A percentile compares a stretch with the other conserved stretches of the same genome.
These are phyloP conservation scores for Aristolochia fimbriata DNA, from an alignment of 164 flowering plant genomes.

Conservation along the genomic window DNA sequence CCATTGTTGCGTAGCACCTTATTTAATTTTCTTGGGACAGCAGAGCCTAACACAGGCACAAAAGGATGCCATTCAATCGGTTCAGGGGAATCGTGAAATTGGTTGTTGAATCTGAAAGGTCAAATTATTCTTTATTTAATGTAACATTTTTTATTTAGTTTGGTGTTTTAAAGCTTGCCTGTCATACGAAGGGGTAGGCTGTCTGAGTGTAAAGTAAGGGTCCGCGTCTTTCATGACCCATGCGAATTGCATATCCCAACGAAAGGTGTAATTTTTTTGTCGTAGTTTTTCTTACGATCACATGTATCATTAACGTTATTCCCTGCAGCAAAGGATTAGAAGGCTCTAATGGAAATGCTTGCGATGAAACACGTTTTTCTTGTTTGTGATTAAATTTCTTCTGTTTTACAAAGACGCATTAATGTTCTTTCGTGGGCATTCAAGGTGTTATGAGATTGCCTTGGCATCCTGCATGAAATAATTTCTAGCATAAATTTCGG, in stretches of 20 bases:
- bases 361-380: too few relatives aligned
- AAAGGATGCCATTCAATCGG: conserved; percentile 25
- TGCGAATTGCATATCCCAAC: not conserved
- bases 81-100: conserved; percentile 8
- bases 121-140: not conserved
- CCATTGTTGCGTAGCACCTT: not conserved
- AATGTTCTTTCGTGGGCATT: too few relatives aligned
- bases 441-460: too few relatives aligned
- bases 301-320: too few relatives aligned
- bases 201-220: not conserved
- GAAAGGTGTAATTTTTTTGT: too few relatives aligned
- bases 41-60: conserved; percentile 40
- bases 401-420: too few relatives aligned
- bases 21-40: conserved; percentile 7
- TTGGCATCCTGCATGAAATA: too few relatives aligned
- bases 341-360: too few relatives aligned
- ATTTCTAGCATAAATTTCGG: too few relatives aligned
- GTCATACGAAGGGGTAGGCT: not conserved
- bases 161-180: not conserved
- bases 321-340: too few relatives aligned
- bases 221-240: not conserved
- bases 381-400: too few relatives aligned
- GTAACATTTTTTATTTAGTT: not conserved
- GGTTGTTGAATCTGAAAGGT: not conserved
- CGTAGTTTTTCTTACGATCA: too few relatives aligned